These are phyloP conservation scores for Pulveroboletus sp. DNA, from an alignment of 768 basidiomycete genomes.

Conservation along the genomic window DNA sequence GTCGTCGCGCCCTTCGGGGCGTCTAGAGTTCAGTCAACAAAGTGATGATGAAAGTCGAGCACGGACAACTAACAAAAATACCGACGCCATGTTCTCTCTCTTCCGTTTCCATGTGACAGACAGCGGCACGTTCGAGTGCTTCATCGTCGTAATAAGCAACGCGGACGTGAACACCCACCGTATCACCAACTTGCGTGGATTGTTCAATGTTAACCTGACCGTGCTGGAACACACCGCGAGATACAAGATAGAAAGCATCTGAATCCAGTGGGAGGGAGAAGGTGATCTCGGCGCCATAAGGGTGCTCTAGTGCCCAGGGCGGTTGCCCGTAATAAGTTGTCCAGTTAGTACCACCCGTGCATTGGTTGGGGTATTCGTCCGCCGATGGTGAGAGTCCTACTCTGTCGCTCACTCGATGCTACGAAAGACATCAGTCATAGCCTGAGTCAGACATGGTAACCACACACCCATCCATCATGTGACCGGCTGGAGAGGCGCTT, in stretches of 20 bases:
- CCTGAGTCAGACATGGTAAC: neutral
- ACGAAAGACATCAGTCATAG: neutral
- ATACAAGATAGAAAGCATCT: slow-evolving; percentile 27
- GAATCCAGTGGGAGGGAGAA: slow-evolving; percentile 30
- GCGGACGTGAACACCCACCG: slow-evolving; percentile 27
- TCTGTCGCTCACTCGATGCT: slow-evolving; percentile 7
- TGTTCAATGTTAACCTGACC: slow-evolving; percentile 29
- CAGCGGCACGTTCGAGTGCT: slow-evolving; percentile 19
- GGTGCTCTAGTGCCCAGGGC: slow-evolving; percentile 17
- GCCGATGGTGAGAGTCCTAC: neutral
- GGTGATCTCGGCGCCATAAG: slow-evolving; percentile 22
- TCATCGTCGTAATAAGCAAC: slow-evolving; percentile 19
- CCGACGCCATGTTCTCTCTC: slow-evolving; percentile 28
- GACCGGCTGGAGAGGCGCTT: neutral
- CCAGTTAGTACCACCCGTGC: slow-evolving; percentile 18
- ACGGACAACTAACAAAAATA: slow-evolving; percentile 27
- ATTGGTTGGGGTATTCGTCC: slow-evolving; percentile 9
- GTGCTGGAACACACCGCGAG: slow-evolving; percentile 26
- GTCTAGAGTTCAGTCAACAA: slow-evolving; percentile 27
- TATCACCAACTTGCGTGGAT: slow-evolving; percentile 26
- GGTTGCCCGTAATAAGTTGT: slow-evolving; percentile 23
- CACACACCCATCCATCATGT: slow-evolving; percentile 8
- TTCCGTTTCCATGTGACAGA: slow-evolving; percentile 28
- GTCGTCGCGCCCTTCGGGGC: slow-evolving; percentile 7
- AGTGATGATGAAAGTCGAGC: neutral